These are phyloP conservation scores for Cutaneotrichosporon dermatis DNA, from an alignment of 1,284 basidiomycete species.

Conservation along the genomic window DNA sequence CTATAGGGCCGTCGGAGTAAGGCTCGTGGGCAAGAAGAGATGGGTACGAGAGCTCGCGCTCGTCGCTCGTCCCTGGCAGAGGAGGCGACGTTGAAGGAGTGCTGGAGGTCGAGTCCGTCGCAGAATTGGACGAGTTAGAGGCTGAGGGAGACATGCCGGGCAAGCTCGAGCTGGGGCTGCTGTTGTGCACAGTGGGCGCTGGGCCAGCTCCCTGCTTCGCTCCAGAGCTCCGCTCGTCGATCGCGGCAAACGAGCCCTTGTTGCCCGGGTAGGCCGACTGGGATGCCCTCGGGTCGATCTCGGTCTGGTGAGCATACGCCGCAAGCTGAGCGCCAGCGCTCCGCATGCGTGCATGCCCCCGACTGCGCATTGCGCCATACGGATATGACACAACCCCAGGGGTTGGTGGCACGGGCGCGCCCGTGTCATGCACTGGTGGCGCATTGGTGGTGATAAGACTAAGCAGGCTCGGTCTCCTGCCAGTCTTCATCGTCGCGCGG, in stretches of 20 bases:
- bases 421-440: slow-evolving; percentile 17
- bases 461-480: slow-evolving; percentile 33
- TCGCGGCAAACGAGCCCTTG: slow-evolving; percentile 19
- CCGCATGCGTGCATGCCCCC: slow-evolving; percentile 24
- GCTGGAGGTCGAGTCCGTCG: slow-evolving; percentile 14
- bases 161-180: slow-evolving; percentile 4
- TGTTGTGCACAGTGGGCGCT: not conserved
- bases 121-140: slow-evolving; percentile 11
- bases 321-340: slow-evolving; percentile 24
- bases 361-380: slow-evolving; percentile 17
- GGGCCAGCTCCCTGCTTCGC: not conserved
- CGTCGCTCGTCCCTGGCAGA: slow-evolving; percentile 1
- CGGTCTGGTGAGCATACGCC: slow-evolving; percentile 1
- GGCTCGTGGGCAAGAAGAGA: slow-evolving; percentile 48
- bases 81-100: slow-evolving; percentile 19
- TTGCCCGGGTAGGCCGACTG: slow-evolving; percentile 19
- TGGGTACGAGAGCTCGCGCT: slow-evolving; percentile 5
- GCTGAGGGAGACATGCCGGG: slow-evolving; percentile 15
- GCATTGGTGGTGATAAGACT: slow-evolving; percentile 33
- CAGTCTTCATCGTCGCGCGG: slow-evolving; percentile 4
- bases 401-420: slow-evolving; percentile 26
- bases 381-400: slow-evolving; percentile 22
- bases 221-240: slow-evolving; percentile 19
- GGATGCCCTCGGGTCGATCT: slow-evolving; percentile 18
- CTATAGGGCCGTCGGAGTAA: slow-evolving; percentile 78